A percentile compares a stretch with the other conserved stretches of the same genome.
Evolutionary conservation across 169 alveolate species (phyloP).

Genomic region (Sarcocystis neurona): DNA sequence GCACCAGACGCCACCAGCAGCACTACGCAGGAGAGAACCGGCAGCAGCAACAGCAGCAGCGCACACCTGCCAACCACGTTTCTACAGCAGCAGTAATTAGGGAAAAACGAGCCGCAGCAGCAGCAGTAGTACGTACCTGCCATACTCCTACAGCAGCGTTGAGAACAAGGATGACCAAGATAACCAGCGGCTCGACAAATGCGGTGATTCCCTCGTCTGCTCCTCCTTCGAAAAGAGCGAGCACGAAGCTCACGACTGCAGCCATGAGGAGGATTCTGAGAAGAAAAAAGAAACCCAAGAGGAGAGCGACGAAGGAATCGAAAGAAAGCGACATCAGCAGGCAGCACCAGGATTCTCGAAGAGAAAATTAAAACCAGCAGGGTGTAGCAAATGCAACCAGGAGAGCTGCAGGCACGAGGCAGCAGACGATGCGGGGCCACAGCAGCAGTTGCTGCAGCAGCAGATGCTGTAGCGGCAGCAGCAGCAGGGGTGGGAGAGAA

Average conservation of each 20-base stretch:
- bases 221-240: conserved; percentile 87
- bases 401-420: no score
- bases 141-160: conserved; percentile 98
- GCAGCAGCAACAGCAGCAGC: neutral
- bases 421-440: no score
- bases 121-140: conserved; percentile 77
- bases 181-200: conserved; percentile 97
- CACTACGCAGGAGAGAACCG: no score
- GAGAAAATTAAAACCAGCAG: no score
- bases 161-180: conserved; percentile 90
- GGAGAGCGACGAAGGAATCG: neutral
- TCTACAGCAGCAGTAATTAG: no score
- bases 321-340: neutral
- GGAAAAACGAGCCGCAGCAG: neutral
- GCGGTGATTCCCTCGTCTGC: conserved; percentile 92
- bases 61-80: no score
- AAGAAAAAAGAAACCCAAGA: neutral
- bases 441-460: no score
- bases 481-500: no score
- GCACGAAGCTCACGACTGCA: conserved; percentile 92
- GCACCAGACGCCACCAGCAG: no score
- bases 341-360: neutral
- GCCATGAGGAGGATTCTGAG: conserved; percentile 92
- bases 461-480: no score
- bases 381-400: no score